Evolutionary conservation across 768 basidiomycete genomes (phyloP), one percentile per base, ranked within the genome.

Genomic region (Rhodotorula paludigena): DNA sequence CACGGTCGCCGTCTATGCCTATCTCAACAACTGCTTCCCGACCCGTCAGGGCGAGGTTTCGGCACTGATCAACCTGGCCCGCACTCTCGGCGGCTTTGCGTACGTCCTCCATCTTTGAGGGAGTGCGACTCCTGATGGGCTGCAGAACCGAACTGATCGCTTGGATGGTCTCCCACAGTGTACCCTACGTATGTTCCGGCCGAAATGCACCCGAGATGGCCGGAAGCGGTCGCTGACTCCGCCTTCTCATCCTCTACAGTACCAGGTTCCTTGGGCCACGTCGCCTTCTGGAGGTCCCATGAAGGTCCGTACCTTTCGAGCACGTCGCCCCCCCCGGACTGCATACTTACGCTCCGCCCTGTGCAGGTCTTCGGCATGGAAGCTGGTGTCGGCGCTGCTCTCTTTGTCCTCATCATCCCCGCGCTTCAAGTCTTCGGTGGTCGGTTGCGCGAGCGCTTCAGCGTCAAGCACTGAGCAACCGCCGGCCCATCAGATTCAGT

Each of bases 1-100:
- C 74, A 87, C 86, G 1, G 85, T 86, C 55, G 84, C 84, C 2
- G 80, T 86, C 28, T 87, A 85, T 80, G 76, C 77, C 74, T 84
- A 78, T 59, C 71, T 66, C n/a, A 63, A 44, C 51, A 67, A 69
- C 59, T 63, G 58, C 33, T 69, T 70, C 63, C 74, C 73, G 7
- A 57, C 53, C 49, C 67, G 66, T 36, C 72, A 85, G 78, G 87
- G 86, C 35, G 86, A 88, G 77, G 82, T 86, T 41, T 84, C 84
- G 64, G 83, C 84, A 0, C 78, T 87, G 32, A 78, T 87, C 69
- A 87, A 86, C 73, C 77, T 86, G 30, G 80, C 81, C 23, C 81
- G 86, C 53, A 80, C 79, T 2, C 41, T 74, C 14, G 71, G 72
- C n/a, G 74, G 85, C 6, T 87, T 87, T 74, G 82, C 81, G 56